Evolutionary conservation across 2,329 filamentous ascomycete genomes (phyloP).

Genomic region (Penicillium sp.): DNA sequence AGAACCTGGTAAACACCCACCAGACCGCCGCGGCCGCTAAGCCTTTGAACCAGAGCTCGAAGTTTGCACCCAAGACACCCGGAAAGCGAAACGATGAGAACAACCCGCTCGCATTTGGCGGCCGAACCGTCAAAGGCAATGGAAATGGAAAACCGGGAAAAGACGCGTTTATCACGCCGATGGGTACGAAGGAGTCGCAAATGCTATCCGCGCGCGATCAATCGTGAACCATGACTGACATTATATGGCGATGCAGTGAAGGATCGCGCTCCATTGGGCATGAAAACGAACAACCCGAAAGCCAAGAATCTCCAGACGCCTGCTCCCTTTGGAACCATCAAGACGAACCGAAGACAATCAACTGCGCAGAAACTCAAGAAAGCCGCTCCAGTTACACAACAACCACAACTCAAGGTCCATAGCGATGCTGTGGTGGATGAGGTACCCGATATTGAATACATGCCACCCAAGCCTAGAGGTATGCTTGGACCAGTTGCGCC

Average conservation of each 20-base stretch:
- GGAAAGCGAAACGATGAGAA: constrained; percentile 94
- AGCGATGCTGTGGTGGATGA: constrained; percentile 51
- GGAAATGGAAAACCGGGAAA: constrained; percentile 60
- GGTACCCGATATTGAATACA: constrained; percentile 83
- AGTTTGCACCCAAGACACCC: constrained; percentile 75
- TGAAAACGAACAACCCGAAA: constrained; percentile 97
- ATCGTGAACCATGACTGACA: constrained; percentile 8
- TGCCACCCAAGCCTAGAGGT: constrained; percentile 70
- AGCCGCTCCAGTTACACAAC: constrained; percentile 53
- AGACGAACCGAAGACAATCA: constrained; percentile 61
- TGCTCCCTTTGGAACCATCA: constrained; percentile 62
- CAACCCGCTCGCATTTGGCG: constrained; percentile 61
- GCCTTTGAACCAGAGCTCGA: constrained; percentile 66
- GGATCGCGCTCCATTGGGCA: constrained; percentile 78
- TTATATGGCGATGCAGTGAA: constrained; percentile 52
- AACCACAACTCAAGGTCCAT: constrained; percentile 50
- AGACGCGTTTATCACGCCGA: constrained; percentile 74
- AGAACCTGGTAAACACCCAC: constrained; percentile 78
- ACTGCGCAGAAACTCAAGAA: constrained; percentile 64
- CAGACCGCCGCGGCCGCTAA: constrained; percentile 72
- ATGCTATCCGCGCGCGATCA: constrained; percentile 1
- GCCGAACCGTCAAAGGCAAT: constrained; percentile 58
- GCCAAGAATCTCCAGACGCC: constrained; percentile 67
- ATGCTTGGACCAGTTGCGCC: constrained; percentile 10
- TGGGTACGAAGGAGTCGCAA: constrained; percentile 60